These are phyloP conservation scores for Lithohypha guttulata DNA, from an alignment of 2,329 filamentous ascomycete species.

Conservation along the genomic window DNA sequence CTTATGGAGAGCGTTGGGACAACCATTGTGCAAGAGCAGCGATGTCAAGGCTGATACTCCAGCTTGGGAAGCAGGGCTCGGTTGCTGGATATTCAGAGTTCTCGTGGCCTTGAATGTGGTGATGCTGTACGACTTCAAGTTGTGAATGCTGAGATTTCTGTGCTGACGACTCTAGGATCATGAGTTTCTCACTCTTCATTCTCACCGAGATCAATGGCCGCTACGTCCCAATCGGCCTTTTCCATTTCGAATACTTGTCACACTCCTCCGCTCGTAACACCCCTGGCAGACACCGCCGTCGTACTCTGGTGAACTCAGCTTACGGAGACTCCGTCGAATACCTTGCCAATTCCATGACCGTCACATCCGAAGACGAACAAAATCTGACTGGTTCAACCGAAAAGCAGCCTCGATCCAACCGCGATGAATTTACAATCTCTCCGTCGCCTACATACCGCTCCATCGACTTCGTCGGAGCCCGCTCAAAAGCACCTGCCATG, in stretches of 20 bases:
- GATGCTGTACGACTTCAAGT: conserved; percentile 31
- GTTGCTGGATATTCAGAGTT: conserved; percentile 29
- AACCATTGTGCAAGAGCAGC: conserved; percentile 26
- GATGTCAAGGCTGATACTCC: conserved; percentile 20
- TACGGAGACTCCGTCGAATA: background rate
- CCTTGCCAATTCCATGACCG: background rate
- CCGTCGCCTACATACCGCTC: conserved; percentile 6
- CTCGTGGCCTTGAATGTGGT: conserved; percentile 27
- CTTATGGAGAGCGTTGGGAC: conserved; percentile 28
- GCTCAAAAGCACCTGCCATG: background rate
- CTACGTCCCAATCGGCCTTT: conserved; percentile 29
- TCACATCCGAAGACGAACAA: background rate
- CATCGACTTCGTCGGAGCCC: background rate
- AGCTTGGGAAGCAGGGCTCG: conserved; percentile 27
- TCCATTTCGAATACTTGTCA: conserved; percentile 23
- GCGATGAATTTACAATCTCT: background rate
- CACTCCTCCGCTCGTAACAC: no score
- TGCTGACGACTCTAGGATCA: no score
- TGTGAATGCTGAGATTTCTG: no score
- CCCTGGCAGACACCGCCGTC: conserved; percentile 26
- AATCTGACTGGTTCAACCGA: background rate
- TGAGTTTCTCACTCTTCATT: conserved; percentile 29
- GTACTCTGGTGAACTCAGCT: background rate
- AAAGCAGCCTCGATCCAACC: background rate
- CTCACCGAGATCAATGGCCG: conserved; percentile 29